Conservation (phyloP, 2,329 filamentous ascomycete genomes). For the Rhinocladiella mackenziei region DNA sequence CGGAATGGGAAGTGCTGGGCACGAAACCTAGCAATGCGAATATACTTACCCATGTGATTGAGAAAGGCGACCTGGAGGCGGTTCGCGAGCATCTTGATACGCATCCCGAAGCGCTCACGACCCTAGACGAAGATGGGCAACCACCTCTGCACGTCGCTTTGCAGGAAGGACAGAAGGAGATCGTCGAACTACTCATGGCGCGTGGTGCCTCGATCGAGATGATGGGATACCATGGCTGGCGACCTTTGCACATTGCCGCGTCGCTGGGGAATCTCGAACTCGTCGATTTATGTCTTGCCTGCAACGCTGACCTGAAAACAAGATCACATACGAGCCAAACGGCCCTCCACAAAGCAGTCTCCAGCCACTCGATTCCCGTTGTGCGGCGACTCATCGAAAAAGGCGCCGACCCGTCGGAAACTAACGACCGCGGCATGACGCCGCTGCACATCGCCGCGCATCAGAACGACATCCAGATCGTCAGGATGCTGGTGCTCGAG, state of each 20-base stretch:
- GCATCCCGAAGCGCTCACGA: conserved; percentile 12
- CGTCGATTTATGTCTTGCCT: conserved; percentile 21
- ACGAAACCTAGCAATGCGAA: conserved; percentile 10
- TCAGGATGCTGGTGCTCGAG: conserved; percentile 36
- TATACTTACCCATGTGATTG: conserved; percentile 21
- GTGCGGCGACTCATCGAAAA: conserved; percentile 35
- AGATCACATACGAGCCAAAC: conserved; percentile 24
- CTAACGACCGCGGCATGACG: conserved; percentile 37
- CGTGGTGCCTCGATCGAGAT: conserved; percentile 24
- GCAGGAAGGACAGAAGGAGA: conserved; percentile 14
- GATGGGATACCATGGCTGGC: conserved; percentile 26
- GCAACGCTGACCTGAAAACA: conserved; percentile 17
- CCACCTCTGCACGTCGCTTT: conserved; percentile 26
- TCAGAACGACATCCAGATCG: conserved; percentile 37
- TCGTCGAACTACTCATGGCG: conserved; percentile 25
- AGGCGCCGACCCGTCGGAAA: conserved; percentile 36
- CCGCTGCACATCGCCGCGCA: conserved; percentile 42
- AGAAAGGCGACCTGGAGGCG: conserved; percentile 15
- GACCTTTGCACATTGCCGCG: conserved; percentile 28
- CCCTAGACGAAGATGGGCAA: conserved; percentile 22
- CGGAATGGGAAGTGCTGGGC: conserved; percentile 18
- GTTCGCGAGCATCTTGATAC: conserved; percentile 12
- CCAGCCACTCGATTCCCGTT: conserved; percentile 18
- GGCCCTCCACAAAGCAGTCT: conserved; percentile 27
- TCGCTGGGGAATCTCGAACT: conserved; percentile 25